phyloP scores from a whole-genome alignment of 306 rosid species.

The Malus asiatica region DNA sequence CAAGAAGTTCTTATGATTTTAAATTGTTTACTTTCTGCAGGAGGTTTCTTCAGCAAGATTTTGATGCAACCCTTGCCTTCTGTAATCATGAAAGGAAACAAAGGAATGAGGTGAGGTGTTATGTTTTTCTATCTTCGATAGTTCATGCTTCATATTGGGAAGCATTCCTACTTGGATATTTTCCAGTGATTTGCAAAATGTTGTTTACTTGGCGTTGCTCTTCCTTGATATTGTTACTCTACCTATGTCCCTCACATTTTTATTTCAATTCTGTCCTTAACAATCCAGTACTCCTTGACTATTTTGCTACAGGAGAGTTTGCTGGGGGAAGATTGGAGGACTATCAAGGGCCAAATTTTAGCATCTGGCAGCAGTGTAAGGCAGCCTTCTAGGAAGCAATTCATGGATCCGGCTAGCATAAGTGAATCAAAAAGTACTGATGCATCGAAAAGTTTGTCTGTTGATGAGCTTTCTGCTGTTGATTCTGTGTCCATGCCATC shows the following conservation, averaged over 20 bases:
- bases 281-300: not conserved
- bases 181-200: not conserved
- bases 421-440: conserved; percentile 81
- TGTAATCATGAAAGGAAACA: conserved; percentile 88
- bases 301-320: conserved; percentile 50
- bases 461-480: conserved; percentile 60
- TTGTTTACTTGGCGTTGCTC: not conserved
- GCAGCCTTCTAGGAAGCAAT: conserved; percentile 66
- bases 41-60: conserved; percentile 95
- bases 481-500: conserved; percentile 77
- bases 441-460: conserved; percentile 74
- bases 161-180: not conserved
- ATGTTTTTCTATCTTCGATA: not conserved
- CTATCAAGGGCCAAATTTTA: conserved; percentile 71
- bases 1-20: not conserved
- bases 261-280: not conserved
- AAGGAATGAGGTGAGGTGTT: conserved; percentile 66
- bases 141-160: not conserved
- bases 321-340: conserved; percentile 72
- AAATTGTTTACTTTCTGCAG: conserved; percentile 32
- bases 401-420: conserved; percentile 56
- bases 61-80: conserved; percentile 86
- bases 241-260: not conserved
- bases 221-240: not conserved
- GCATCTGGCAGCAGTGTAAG: conserved; percentile 52